A percentile compares a stretch with the other conserved stretches of the same genome.
phyloP scores from a whole-genome alignment of 768 basidiomycete species.

The Russula lepida region DNA sequence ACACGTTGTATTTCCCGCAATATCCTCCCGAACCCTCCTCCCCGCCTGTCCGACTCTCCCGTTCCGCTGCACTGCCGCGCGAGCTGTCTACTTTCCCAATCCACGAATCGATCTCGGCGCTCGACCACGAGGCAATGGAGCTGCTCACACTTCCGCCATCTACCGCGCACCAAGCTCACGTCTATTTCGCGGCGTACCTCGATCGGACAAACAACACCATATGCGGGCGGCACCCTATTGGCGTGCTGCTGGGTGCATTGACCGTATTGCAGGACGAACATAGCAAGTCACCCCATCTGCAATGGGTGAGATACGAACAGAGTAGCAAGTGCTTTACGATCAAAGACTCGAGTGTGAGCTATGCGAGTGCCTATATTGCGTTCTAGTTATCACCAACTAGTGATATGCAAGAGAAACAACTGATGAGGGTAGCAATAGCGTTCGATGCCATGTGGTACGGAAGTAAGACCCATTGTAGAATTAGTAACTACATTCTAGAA shows the following conservation, averaged over 20 bases:
- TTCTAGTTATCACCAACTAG: constrained; percentile 33
- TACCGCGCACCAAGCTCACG: constrained; percentile 48
- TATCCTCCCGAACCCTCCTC: constrained; percentile 39
- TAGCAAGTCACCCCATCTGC: constrained; percentile 34
- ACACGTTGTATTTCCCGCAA: constrained; percentile 79
- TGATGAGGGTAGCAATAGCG: not conserved
- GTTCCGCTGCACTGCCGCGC: constrained; percentile 31
- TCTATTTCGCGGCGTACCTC: constrained; percentile 58
- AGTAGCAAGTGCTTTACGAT: constrained; percentile 65
- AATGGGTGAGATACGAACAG: constrained; percentile 92
- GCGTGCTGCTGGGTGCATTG: constrained; percentile 79
- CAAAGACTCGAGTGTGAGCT: constrained; percentile 88
- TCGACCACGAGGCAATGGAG: constrained; percentile 85
- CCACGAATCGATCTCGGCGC: constrained; percentile 68
- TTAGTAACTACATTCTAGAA: constrained; percentile 13
- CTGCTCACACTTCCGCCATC: constrained; percentile 50
- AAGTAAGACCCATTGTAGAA: not conserved
- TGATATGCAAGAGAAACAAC: not conserved
- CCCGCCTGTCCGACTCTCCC: constrained; percentile 44
- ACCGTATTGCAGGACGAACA: constrained; percentile 41
- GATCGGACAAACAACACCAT: constrained; percentile 84
- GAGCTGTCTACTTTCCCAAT: constrained; percentile 51
- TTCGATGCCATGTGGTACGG: not conserved
- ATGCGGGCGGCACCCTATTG: constrained; percentile 94
- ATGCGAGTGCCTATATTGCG: constrained; percentile 81